Evolutionary conservation across 2,329 filamentous ascomycete genomes (phyloP).

Genomic region (Colletotrichum musae): DNA sequence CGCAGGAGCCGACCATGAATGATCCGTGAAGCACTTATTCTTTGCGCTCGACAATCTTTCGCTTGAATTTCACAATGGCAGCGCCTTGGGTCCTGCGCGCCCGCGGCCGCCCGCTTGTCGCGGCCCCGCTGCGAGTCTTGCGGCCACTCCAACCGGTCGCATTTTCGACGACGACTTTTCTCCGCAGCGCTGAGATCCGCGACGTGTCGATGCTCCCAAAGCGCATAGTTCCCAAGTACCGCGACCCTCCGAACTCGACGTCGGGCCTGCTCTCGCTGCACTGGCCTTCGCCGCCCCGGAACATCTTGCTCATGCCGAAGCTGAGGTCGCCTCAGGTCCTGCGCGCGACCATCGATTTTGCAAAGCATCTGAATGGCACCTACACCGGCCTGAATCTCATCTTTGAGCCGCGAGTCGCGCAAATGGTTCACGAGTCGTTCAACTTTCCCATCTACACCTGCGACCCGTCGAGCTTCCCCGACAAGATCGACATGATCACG

Average conservation of each 20-base stretch:
- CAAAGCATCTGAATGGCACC: conserved; percentile 81
- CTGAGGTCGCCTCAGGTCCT: conserved; percentile 68
- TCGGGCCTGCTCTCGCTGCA: conserved; percentile 65
- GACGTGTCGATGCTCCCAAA: conserved; percentile 65
- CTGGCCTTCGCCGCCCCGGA: conserved; percentile 68
- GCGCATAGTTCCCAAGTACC: conserved; percentile 74
- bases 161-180: conserved; percentile 27
- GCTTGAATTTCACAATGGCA: conserved; percentile 2
- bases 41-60: not conserved
- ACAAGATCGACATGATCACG: conserved; percentile 89
- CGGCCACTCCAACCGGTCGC: conserved; percentile 18
- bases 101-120: conserved; percentile 3
- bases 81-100: not conserved
- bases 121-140: not conserved
- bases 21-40: not conserved
- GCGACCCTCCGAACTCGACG: conserved; percentile 69
- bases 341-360: conserved; percentile 67
- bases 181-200: conserved; percentile 63
- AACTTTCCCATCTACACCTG: conserved; percentile 80
- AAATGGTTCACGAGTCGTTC: conserved; percentile 78
- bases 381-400: conserved; percentile 88
- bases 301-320: conserved; percentile 72
- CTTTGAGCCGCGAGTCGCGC: conserved; percentile 83
- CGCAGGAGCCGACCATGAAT: not conserved
- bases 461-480: conserved; percentile 70